phyloP scores from a whole-genome alignment of 441 rosid species.

The Jatropha podagrica region DNA sequence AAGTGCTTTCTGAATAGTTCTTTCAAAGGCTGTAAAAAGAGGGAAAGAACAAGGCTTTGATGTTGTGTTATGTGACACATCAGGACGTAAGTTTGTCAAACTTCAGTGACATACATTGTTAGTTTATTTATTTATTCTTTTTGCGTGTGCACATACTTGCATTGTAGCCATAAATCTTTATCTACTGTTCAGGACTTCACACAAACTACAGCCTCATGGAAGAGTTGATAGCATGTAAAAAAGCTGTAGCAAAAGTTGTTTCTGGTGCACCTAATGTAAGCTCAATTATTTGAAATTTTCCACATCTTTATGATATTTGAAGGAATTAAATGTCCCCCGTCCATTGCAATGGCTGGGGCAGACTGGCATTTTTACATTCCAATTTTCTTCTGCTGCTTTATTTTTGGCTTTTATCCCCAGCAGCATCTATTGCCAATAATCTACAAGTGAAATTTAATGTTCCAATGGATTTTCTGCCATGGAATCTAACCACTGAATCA shows the following conservation, averaged over 20 bases:
- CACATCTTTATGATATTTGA: neutral
- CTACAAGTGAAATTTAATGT: neutral
- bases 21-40: constrained; percentile 84
- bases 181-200: constrained; percentile 64
- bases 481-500: no score
- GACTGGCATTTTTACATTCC: neutral
- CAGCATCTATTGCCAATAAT: constrained; percentile 1
- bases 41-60: constrained; percentile 88
- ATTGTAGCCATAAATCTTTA: no score
- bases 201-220: constrained; percentile 95
- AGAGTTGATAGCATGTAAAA: constrained; percentile 89
- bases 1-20: constrained; percentile 72
- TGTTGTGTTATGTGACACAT: constrained; percentile 84
- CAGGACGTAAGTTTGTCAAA: constrained; percentile 77
- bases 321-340: constrained; percentile 22
- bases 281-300: constrained; percentile 19
- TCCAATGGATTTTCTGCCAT: neutral
- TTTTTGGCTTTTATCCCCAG: neutral
- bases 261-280: constrained; percentile 86
- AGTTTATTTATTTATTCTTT: constrained; percentile 11
- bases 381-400: neutral
- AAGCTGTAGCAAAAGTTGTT: constrained; percentile 74
- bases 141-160: no score
- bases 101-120: constrained; percentile 6
- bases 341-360: constrained; percentile 1